A percentile compares a stretch with the other conserved stretches of the same genome.
phyloP scores from a whole-genome alignment of 805 yeast genomes.

The Metschnikowia anglica region DNA sequence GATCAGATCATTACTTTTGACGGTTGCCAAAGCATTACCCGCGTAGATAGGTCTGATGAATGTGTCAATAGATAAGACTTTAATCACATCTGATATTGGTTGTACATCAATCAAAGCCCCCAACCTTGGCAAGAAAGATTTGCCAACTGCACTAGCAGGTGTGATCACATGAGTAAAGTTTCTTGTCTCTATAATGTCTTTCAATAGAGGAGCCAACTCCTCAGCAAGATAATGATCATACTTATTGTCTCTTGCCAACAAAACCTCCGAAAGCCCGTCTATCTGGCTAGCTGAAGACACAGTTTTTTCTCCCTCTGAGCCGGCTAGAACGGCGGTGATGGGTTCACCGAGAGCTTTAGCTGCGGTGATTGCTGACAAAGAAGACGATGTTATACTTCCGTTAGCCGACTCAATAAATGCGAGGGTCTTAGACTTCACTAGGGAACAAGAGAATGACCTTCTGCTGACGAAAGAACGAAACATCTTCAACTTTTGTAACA shows the following conservation, averaged over 20 bases:
- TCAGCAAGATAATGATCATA: conserved; percentile 80
- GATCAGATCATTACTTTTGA: conserved; percentile 63
- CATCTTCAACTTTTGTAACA: conserved; percentile 9
- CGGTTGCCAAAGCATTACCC: conserved; percentile 87
- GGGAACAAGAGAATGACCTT: conserved; percentile 16
- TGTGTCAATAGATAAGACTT: conserved; percentile 62
- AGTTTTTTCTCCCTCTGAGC: conserved; percentile 53
- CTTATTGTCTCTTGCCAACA: conserved; percentile 56
- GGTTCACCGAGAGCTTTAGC: conserved; percentile 76
- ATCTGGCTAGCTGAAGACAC: conserved; percentile 52
- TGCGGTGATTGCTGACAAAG: conserved; percentile 73
- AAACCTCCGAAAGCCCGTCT: conserved; percentile 51
- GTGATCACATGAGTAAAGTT: conserved; percentile 70
- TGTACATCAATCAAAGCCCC: conserved; percentile 84
- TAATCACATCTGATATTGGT: conserved; percentile 80
- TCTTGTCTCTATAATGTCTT: conserved; percentile 43
- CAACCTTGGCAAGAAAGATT: conserved; percentile 79
- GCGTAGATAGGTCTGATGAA: conserved; percentile 95
- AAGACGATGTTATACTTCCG: conserved; percentile 58
- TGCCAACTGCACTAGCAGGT: conserved; percentile 85
- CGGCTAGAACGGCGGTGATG: conserved; percentile 74
- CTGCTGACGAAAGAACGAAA: conserved; percentile 12
- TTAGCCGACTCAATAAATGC: conserved; percentile 70
- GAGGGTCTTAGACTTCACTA: conserved; percentile 48
- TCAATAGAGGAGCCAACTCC: conserved; percentile 66